A percentile compares a stretch with the other conserved stretches of the same genome.
Conservation (phyloP, 164 flowering plant species). For the Stephania yunnanensis region DNA sequence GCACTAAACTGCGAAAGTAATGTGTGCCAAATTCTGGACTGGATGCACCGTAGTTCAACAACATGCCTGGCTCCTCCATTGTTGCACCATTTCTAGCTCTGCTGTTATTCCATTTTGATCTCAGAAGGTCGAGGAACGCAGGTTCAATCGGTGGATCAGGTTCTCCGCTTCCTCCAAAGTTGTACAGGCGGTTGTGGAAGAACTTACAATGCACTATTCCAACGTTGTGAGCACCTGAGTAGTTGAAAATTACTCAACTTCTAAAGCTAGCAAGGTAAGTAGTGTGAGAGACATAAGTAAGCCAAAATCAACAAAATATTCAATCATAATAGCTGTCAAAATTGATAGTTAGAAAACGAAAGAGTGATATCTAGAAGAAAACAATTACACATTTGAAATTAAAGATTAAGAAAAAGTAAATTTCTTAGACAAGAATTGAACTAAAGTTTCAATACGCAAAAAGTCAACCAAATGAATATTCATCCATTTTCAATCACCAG, state of each 20-base stretch:
- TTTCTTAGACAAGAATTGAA: too few species aligned
- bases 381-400: too few species aligned
- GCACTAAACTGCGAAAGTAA: conserved; percentile 32
- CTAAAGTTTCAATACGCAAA: too few species aligned
- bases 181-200: conserved; percentile 19
- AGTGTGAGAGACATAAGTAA: not conserved
- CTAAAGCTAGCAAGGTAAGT: not conserved
- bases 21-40: conserved; percentile 28
- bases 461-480: too few species aligned
- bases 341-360: too few species aligned
- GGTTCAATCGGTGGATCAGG: conserved; percentile 24
- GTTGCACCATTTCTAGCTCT: conserved; percentile 1
- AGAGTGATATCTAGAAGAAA: too few species aligned
- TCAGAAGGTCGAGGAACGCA: conserved; percentile 11
- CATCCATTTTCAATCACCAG: too few species aligned
- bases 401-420: too few species aligned
- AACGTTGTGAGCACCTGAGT: conserved; percentile 28
- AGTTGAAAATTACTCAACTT: not conserved
- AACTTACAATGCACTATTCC: conserved; percentile 23
- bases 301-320: not conserved
- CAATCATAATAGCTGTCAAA: too few species aligned
- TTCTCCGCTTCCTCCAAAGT: conserved; percentile 16
- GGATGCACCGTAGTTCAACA: conserved; percentile 14
- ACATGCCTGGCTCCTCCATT: conserved; percentile 13
- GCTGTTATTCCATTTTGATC: conserved; percentile 19